Evolutionary conservation across 2,329 filamentous ascomycete genomes (phyloP), one percentile per base, ranked within the genome.

Genomic region (Davidsoniella neocaledoniae): DNA sequence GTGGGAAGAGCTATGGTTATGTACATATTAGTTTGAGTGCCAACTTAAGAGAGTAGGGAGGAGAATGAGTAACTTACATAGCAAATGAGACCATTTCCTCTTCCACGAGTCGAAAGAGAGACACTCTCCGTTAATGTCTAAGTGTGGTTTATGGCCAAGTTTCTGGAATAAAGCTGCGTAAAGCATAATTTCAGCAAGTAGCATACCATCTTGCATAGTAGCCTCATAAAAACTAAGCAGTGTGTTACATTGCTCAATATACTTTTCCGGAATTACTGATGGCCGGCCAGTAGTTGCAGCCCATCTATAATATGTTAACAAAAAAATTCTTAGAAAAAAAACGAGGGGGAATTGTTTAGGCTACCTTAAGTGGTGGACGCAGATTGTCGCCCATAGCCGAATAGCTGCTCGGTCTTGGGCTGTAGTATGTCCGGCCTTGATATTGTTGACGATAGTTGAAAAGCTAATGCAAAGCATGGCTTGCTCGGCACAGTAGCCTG

Each of bases 391-490:
- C 62, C 63, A 65, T 10, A 64, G 55, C 46, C 62, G 36, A 14
- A 53, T 53, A 0, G 63, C 59, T 17, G 58, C 58, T 2, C 65
- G 61, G 25, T 67, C 65, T 21, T 60, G 58, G 2, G 56, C 49
- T 0, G 60, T 63, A 1, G 61, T 58, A 7, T 54, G 58, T 8
- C 61, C 60, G 1, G 56, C 54, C 38, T 60, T 63, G 8, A 65
- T 62, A 19, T 62, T 61, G 36, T 57, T 57, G n/a, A 65, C 57
- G 19, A 67, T 64, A 40, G 62, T 63, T 1, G 66, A 66, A 43
- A 68, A 68, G 43, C 61, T 64, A 38, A 67, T 66, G 46, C 64
- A 65, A 8, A 68, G 54, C 64, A 68, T 68, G 1, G 64, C 64
- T 49, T 68, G 66, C 48, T 68, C 63, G 0, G 62, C 64, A 38